These are phyloP conservation scores for Candida easanensis DNA, from an alignment of 805 yeast genomes.

Conservation along the genomic window DNA sequence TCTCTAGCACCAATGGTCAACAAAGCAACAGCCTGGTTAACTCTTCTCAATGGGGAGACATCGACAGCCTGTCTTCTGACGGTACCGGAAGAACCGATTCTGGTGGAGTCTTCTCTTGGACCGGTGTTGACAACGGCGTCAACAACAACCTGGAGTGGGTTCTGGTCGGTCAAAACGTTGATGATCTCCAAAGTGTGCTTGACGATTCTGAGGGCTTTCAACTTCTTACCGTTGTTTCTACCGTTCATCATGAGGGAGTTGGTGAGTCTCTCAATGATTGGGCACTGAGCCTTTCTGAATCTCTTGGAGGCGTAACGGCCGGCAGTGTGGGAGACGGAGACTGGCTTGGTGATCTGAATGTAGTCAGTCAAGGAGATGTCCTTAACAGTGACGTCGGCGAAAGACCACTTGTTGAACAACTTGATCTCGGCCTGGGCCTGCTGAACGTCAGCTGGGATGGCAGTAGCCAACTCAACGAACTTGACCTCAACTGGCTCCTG, in stretches of 20 bases:
- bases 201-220: conserved; percentile 99
- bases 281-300: conserved; percentile 99
- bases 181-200: conserved; percentile 99
- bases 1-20: conserved; percentile 99
- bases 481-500: conserved; percentile 80
- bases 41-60: conserved; percentile 99
- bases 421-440: conserved; percentile 94
- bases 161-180: conserved; percentile 94
- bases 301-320: conserved; percentile 99
- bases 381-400: conserved; percentile 95
- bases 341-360: conserved; percentile 97
- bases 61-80: conserved; percentile 99
- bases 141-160: conserved; percentile 99
- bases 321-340: conserved; percentile 97
- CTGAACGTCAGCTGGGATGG: conserved; percentile 95
- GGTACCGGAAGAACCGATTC: conserved; percentile 99
- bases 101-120: conserved; percentile 99
- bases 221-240: conserved; percentile 99
- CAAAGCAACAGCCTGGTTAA: conserved; percentile 97
- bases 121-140: conserved; percentile 99
- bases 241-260: conserved; percentile 99
- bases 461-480: conserved; percentile 85
- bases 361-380: conserved; percentile 98
- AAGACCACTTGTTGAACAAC: conserved; percentile 99
- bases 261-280: conserved; percentile 98